Percentiles rank a stretch among this genome's conserved stretches.
Evolutionary conservation across 1,139 yeast species (phyloP).

Genomic region (Sugiyamaella paludigena): DNA sequence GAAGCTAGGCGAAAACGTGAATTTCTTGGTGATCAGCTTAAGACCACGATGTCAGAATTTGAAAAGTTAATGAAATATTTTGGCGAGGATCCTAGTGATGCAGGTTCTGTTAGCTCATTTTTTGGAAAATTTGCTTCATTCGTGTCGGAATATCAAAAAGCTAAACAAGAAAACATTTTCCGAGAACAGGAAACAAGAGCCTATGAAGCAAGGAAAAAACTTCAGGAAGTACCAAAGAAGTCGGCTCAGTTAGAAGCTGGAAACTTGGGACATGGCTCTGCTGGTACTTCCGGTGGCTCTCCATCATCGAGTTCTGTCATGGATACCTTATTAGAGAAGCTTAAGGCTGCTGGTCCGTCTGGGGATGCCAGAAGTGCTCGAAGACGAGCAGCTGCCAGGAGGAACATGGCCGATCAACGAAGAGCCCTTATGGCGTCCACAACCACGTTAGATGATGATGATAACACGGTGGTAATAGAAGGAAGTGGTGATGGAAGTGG

Average conservation of each 20-base stretch:
- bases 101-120: slow-evolving; percentile 61
- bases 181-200: slow-evolving; percentile 77
- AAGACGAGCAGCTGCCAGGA: slow-evolving; percentile 72
- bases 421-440: slow-evolving; percentile 2
- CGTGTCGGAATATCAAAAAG: slow-evolving; percentile 69
- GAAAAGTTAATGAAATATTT: slow-evolving; percentile 67
- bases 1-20: slow-evolving; percentile 63
- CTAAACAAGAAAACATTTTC: slow-evolving; percentile 69
- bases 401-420: slow-evolving; percentile 19
- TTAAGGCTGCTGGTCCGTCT: slow-evolving; percentile 69
- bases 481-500: not conserved
- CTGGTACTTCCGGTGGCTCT: slow-evolving; percentile 21
- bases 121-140: slow-evolving; percentile 73
- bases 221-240: slow-evolving; percentile 49
- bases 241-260: slow-evolving; percentile 31
- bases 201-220: slow-evolving; percentile 68
- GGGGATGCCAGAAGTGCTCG: slow-evolving; percentile 80
- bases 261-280: slow-evolving; percentile 18
- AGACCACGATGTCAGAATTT: slow-evolving; percentile 53
- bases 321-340: slow-evolving; percentile 68
- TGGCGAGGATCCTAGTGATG: slow-evolving; percentile 74
- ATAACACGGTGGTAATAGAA: not conserved
- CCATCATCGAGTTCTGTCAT: slow-evolving; percentile 46
- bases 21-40: slow-evolving; percentile 55
- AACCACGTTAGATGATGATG: too few species aligned